Evolutionary conservation across 495 filamentous ascomycete genomes (phyloP).

Genomic region (Xylaria grammica): DNA sequence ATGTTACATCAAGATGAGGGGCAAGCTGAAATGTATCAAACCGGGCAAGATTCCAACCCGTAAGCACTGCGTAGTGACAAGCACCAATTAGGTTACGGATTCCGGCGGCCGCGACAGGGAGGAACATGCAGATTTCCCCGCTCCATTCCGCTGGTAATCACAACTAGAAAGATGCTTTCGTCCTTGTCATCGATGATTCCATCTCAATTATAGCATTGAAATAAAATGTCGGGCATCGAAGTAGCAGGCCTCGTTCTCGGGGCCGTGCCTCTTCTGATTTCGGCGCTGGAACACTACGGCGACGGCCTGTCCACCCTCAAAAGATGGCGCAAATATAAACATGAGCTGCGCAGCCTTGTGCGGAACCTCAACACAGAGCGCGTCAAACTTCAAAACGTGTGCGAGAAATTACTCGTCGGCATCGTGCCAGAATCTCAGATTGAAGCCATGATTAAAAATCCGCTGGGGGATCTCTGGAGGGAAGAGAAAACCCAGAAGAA

Average conservation of each 20-base stretch:
- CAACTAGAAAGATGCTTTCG: too few species aligned
- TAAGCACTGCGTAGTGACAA: too few species aligned
- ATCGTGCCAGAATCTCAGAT: slow-evolving; percentile 29
- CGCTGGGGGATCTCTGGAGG: slow-evolving; percentile 18
- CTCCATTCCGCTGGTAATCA: too few species aligned
- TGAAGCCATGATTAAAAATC: slow-evolving; percentile 34
- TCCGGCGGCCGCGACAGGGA: too few species aligned
- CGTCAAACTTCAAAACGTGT: slow-evolving; percentile 35
- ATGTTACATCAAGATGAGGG: too few species aligned
- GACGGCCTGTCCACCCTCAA: slow-evolving; percentile 32
- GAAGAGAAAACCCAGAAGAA: background rate
- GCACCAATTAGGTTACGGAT: too few species aligned
- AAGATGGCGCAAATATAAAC: slow-evolving; percentile 16
- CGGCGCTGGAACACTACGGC: slow-evolving; percentile 42
- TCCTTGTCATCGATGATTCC: too few species aligned
- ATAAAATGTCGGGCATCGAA: slow-evolving; percentile 48
- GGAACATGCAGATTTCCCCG: too few species aligned
- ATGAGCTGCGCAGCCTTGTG: slow-evolving; percentile 35
- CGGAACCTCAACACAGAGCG: slow-evolving; percentile 40
- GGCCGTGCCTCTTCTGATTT: slow-evolving; percentile 47
- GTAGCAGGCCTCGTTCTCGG: slow-evolving; percentile 48
- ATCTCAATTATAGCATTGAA: background rate
- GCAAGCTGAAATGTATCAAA: too few species aligned
- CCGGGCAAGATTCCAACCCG: too few species aligned
- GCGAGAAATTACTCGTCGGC: slow-evolving; percentile 37